Evolutionary conservation across 257 asterid species (phyloP).

Genomic region (Rauvolfia tetraphylla): DNA sequence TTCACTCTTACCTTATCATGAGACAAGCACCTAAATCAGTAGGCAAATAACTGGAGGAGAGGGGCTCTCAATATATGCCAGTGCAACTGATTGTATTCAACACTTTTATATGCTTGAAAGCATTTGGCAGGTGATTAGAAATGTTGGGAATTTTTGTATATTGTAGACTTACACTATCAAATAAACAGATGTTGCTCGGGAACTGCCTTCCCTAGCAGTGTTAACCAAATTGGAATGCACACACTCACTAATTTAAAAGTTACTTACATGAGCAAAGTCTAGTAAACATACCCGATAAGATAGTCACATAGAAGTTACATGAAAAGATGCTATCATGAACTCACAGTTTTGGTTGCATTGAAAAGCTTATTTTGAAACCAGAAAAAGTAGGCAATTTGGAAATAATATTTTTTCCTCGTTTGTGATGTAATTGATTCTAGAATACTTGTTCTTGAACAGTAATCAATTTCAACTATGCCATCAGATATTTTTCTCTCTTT

Average conservation of each 20-base stretch:
- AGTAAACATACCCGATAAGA: too few species aligned
- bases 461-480: not conserved
- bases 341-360: not conserved
- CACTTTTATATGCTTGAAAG: not conserved
- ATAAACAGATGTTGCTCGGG: not conserved
- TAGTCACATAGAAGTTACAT: not conserved
- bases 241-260: not conserved
- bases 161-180: not conserved
- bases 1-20: constrained; percentile 48
- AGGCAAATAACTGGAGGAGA: not conserved
- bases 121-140: not conserved
- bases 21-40: constrained; percentile 10
- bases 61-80: not conserved
- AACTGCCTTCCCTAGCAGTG: not conserved
- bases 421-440: not conserved
- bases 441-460: too few species aligned
- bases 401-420: not conserved
- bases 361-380: not conserved
- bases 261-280: not conserved
- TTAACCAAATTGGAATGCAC: not conserved
- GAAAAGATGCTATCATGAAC: not conserved
- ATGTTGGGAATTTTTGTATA: not conserved
- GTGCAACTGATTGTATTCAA: not conserved
- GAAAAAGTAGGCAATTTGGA: not conserved
- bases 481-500: not conserved